Percentiles rank a stretch among this genome's conserved stretches.
phyloP scores from a whole-genome alignment of 2,329 filamentous ascomycete species.

The Trichoderma sp. region DNA sequence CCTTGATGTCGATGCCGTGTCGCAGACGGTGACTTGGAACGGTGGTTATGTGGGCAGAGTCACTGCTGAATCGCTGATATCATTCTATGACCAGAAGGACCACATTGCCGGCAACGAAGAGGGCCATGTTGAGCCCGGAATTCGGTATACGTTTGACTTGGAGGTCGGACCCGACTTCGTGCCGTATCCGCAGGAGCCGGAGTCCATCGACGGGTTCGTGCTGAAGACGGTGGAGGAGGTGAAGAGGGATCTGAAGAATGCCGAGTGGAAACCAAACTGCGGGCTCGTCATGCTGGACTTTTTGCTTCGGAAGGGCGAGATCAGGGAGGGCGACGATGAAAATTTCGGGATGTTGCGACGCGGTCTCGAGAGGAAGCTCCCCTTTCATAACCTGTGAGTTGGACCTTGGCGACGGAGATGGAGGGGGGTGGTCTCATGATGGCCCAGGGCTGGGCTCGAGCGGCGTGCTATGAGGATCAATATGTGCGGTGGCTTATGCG shows the following conservation, averaged over 20 bases:
- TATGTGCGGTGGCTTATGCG: background rate
- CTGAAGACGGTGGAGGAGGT: slow-evolving; percentile 38
- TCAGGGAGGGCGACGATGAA: slow-evolving; percentile 35
- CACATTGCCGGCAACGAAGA: slow-evolving; percentile 37
- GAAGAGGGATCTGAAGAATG: slow-evolving; percentile 34
- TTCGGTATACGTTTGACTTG: slow-evolving; percentile 45
- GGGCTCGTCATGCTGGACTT: slow-evolving; percentile 47
- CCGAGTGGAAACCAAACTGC: slow-evolving; percentile 45
- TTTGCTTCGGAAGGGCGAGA: slow-evolving; percentile 38
- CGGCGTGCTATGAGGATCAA: background rate
- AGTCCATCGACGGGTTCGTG: slow-evolving; percentile 38
- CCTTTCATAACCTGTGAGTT: slow-evolving; percentile 32
- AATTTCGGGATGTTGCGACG: slow-evolving; percentile 32
- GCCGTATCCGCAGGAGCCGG: slow-evolving; percentile 34
- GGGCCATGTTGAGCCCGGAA: slow-evolving; percentile 43
- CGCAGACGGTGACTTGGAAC: slow-evolving; percentile 31
- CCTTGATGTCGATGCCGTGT: slow-evolving; percentile 35
- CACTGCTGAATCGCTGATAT: slow-evolving; percentile 35
- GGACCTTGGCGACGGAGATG: background rate
- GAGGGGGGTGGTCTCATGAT: background rate
- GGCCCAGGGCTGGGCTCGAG: background rate
- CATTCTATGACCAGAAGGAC: slow-evolving; percentile 43
- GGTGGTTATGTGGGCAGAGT: slow-evolving; percentile 34
- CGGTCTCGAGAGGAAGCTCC: slow-evolving; percentile 35
- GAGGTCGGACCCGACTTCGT: slow-evolving; percentile 35